Evolutionary conservation across 1,284 basidiomycete genomes (phyloP).

Genomic region (Sphaerobolus stellatus): DNA sequence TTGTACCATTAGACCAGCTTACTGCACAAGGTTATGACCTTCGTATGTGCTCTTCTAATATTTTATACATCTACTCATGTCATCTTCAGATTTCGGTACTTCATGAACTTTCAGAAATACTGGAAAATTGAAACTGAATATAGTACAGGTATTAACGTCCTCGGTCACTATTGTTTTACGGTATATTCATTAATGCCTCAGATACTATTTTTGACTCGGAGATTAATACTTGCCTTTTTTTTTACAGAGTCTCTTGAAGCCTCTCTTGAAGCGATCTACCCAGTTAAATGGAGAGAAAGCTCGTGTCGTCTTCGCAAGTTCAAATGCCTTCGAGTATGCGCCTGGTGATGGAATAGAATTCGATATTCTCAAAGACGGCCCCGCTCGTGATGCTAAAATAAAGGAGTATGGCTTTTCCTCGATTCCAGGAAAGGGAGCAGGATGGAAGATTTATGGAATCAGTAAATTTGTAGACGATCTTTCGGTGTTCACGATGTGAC

Average conservation of each 20-base stretch:
- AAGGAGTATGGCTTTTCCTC: neutral
- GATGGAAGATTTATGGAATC: constrained; percentile 37
- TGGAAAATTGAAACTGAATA: no score
- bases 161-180: constrained; percentile 52
- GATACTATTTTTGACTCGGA: neutral
- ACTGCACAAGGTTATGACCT: constrained; percentile 48
- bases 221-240: neutral
- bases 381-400: constrained; percentile 22
- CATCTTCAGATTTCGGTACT: no score
- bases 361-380: constrained; percentile 29
- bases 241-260: constrained; percentile 48
- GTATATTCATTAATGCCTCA: neutral
- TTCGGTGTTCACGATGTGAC: neutral
- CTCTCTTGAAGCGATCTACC: constrained; percentile 39
- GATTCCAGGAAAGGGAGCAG: neutral
- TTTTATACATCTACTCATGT: no score
- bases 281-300: constrained; percentile 36
- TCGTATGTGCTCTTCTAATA: neutral
- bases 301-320: constrained; percentile 50
- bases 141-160: constrained; percentile 60
- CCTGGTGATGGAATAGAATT: constrained; percentile 34
- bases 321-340: constrained; percentile 35
- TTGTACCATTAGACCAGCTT: constrained; percentile 39
- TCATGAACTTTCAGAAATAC: no score
- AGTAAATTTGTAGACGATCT: constrained; percentile 50